These are phyloP conservation scores for Xanthoconium stramineum DNA, from an alignment of 768 basidiomycete species.

Conservation along the genomic window DNA sequence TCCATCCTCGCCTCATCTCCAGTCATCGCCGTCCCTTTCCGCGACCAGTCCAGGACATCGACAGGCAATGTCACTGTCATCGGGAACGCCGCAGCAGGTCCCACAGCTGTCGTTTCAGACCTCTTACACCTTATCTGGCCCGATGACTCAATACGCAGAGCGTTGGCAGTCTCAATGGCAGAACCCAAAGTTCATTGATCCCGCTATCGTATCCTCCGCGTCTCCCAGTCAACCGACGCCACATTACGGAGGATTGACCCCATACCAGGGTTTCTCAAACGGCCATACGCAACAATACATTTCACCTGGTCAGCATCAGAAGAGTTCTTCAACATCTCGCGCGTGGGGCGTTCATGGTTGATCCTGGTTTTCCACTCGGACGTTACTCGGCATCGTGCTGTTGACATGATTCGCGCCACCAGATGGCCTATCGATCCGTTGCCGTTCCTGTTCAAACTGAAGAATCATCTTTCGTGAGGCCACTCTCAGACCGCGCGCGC, in stretches of 20 bases:
- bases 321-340: conserved; percentile 18
- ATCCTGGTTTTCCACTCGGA: not conserved
- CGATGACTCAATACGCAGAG: conserved; percentile 7
- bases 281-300: conserved; percentile 13
- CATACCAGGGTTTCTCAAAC: conserved; percentile 13
- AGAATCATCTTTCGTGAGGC: not conserved
- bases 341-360: conserved; percentile 27
- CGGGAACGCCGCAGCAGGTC: conserved; percentile 14
- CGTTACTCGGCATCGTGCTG: not conserved
- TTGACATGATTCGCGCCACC: not conserved
- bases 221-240: conserved; percentile 1
- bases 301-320: conserved; percentile 20
- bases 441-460: conserved; percentile 2
- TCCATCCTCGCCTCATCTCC: conserved; percentile 10
- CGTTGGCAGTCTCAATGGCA: conserved; percentile 15
- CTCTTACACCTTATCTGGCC: conserved; percentile 7
- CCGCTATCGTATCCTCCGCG: conserved; percentile 21
- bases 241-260: conserved; percentile 5
- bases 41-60: conserved; percentile 12
- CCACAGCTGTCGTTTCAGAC: conserved; percentile 12
- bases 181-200: conserved; percentile 16
- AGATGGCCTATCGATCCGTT: conserved; percentile 10
- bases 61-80: conserved; percentile 14
- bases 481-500: not conserved
- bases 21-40: conserved; percentile 9